Evolutionary conservation across 2,329 filamentous ascomycete genomes (phyloP), one percentile per base, ranked within the genome.

Genomic region (Pestalotiopsis sp.): DNA sequence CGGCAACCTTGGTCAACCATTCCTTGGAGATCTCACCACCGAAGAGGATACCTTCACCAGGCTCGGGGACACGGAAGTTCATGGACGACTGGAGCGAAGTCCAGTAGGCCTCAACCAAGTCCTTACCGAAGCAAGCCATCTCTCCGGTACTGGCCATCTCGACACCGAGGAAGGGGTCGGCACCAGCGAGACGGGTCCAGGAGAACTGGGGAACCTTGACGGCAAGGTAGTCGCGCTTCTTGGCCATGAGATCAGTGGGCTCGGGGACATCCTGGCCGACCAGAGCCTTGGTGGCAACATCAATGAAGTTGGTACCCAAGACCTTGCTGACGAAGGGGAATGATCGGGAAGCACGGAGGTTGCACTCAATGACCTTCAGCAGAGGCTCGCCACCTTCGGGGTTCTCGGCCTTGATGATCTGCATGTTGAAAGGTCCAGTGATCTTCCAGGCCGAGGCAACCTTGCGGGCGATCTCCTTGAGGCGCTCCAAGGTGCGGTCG

Each of bases 391-490:
- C 91, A 68, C 92, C 92, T 69, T 93, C 90, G 39, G 92, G 89
- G 76, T 92, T 86, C 13, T 93, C 87, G 45, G 93, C 94, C 85
- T 97, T 97, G 88, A 99, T 98, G 82, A 99, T 97, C 80, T 99
- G 96, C 95, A 99, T 98, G 88, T 99, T 99, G 90, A 98, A 99
- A 69, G 96, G 96, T 67, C 96, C 96, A 23, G 94, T 98, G 81
- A 98, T 98, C 78, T 88, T 94, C 94, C 95, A 98, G 62, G 96
- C 96, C 83, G 96, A 93, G 73, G 96, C 96, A 65, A 99, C 95
- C 88, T 97, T 98, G 81, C 95, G 83, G 17, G 96, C 95, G 75
- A 99, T 98, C 74, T 93, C 93, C 90, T 98, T 98, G 78, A 97
- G 89, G 70, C 96, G 93, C 72, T 88, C 89, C 88, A 97, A 92